These are phyloP conservation scores for Alternaria incomplexa DNA, from an alignment of 2,329 filamentous ascomycete genomes.

Conservation along the genomic window DNA sequence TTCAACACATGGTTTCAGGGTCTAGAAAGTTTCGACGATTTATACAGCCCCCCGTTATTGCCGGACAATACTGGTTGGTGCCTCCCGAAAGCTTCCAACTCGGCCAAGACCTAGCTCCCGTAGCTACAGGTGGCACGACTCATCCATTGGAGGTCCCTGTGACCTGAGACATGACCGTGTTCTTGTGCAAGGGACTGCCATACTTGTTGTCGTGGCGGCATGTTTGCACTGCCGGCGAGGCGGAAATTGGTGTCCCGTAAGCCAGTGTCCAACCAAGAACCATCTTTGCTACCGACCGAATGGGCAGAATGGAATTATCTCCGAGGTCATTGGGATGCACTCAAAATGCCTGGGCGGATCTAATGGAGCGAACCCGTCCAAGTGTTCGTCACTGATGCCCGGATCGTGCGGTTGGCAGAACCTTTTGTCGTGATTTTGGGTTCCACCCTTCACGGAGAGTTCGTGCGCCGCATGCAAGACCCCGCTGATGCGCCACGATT, in stretches of 20 bases:
- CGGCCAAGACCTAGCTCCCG: neutral
- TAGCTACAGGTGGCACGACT: slow-evolving; percentile 7
- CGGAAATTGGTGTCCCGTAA: neutral
- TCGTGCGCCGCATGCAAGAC: neutral
- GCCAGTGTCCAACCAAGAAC: neutral
- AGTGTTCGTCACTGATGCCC: neutral
- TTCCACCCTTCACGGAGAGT: neutral
- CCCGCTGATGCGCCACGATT: slow-evolving; percentile 5
- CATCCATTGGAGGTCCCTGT: neutral
- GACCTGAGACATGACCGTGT: neutral
- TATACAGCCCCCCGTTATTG: neutral
- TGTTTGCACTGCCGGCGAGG: neutral
- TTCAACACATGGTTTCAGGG: neutral
- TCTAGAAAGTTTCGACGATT: neutral
- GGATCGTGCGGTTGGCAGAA: neutral
- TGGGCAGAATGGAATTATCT: neutral
- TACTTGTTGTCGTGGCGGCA: neutral
- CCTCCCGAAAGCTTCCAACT: neutral
- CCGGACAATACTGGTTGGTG: neutral
- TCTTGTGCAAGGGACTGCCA: neutral
- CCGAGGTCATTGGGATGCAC: neutral
- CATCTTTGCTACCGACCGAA: neutral
- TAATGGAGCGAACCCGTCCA: neutral
- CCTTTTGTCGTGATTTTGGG: neutral
- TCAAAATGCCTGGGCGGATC: neutral